phyloP scores from a whole-genome alignment of 352 stramenopile species.

The Globisporangium abappressorium region DNA sequence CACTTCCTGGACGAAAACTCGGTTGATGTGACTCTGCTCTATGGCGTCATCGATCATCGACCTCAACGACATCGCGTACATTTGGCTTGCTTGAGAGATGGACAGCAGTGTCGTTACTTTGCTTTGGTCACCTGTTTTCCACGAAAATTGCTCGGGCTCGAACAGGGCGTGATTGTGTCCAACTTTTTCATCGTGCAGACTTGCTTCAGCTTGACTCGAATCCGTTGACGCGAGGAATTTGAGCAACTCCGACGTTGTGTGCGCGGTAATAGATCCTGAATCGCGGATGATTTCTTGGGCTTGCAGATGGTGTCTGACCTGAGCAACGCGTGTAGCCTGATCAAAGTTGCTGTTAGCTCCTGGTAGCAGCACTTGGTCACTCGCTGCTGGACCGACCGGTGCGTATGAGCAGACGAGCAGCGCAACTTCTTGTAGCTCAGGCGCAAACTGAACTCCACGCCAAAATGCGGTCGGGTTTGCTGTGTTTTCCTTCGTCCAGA shows the following conservation, averaged over 20 bases:
- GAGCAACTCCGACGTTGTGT: constrained; percentile 1
- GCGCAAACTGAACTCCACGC: constrained; percentile 7
- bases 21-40: neutral
- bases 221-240: constrained; percentile 2
- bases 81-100: constrained; percentile 7
- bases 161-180: neutral
- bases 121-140: neutral
- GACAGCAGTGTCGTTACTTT: neutral
- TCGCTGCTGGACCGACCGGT: constrained; percentile 3
- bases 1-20: neutral
- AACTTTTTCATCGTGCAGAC: neutral
- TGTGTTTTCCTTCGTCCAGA: constrained; percentile 1
- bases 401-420: constrained; percentile 17
- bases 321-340: constrained; percentile 6
- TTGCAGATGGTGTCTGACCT: constrained; percentile 13
- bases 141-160: constrained; percentile 5
- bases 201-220: neutral
- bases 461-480: constrained; percentile 14
- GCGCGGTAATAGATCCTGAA: neutral
- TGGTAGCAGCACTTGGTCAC: neutral
- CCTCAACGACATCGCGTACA: constrained; percentile 4
- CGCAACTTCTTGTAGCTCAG: constrained; percentile 15
- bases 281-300: constrained; percentile 2
- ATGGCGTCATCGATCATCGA: neutral
- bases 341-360: neutral